A percentile compares a stretch with the other conserved stretches of the same genome.
These are phyloP conservation scores for Hypoxylon sp. DNA, from an alignment of 2,329 filamentous ascomycete genomes.

Conservation along the genomic window DNA sequence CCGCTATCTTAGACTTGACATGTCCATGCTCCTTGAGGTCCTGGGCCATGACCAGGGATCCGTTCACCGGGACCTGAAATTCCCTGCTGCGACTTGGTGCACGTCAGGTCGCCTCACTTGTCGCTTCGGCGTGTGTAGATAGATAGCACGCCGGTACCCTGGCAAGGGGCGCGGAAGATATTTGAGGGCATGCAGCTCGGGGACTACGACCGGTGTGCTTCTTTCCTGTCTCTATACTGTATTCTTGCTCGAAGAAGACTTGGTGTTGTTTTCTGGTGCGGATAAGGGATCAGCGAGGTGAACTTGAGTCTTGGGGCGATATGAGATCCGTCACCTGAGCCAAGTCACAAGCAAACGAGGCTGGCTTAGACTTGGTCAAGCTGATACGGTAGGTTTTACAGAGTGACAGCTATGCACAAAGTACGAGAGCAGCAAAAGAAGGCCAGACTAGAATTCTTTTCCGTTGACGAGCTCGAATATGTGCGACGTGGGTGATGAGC, in stretches of 20 bases:
- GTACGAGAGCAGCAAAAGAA: neutral
- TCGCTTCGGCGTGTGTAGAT: conserved; percentile 15
- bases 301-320: neutral
- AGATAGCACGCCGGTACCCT: conserved; percentile 27
- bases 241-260: neutral
- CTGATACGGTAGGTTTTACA: neutral
- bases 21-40: conserved; percentile 20
- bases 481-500: conserved; percentile 4
- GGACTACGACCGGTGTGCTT: neutral
- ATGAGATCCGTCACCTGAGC: neutral
- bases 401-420: neutral
- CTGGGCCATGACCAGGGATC: conserved; percentile 32
- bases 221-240: conserved; percentile 1
- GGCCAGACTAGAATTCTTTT: neutral
- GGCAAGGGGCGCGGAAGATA: conserved; percentile 33
- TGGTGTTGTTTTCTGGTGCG: neutral
- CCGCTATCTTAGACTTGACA: conserved; percentile 27
- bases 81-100: conserved; percentile 7
- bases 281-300: neutral
- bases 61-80: conserved; percentile 12
- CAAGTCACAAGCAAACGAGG: neutral
- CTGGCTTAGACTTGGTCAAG: neutral
- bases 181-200: conserved; percentile 22
- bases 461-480: neutral
- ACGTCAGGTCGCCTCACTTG: conserved; percentile 34